Conservation (phyloP, 2,329 filamentous ascomycete genomes). For the Cercospora citrullina region DNA sequence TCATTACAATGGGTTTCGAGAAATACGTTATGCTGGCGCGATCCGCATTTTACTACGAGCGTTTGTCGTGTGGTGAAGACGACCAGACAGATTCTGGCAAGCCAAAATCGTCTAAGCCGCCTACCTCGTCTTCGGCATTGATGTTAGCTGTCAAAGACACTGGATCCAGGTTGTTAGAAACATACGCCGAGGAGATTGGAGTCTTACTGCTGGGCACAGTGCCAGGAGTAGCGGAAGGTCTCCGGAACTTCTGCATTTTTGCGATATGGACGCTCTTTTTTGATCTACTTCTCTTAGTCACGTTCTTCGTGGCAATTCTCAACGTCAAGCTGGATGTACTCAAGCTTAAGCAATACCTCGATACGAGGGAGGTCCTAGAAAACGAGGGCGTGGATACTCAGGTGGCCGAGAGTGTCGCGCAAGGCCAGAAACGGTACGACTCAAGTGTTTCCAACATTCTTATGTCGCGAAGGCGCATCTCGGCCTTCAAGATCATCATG, state of each 20-base stretch:
- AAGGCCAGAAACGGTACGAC: conserved; percentile 62
- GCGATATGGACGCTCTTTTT: conserved; percentile 97
- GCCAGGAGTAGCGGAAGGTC: conserved; percentile 91
- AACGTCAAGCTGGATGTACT: conserved; percentile 99
- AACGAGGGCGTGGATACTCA: conserved; percentile 89
- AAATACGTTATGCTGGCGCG: conserved; percentile 97
- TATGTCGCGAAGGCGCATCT: conserved; percentile 82
- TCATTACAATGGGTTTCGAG: conserved; percentile 98
- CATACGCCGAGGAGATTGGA: conserved; percentile 85
- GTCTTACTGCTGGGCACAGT: conserved; percentile 82
- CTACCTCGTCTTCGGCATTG: conserved; percentile 79
- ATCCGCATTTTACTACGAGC: conserved; percentile 82
- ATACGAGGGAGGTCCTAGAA: conserved; percentile 89
- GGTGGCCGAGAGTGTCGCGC: conserved; percentile 90
- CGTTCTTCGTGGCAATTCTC: conserved; percentile 95
- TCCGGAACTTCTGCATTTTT: conserved; percentile 97
- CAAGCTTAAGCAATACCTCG: conserved; percentile 93
- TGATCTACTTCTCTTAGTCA: conserved; percentile 90
- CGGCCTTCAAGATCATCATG: conserved; percentile 98
- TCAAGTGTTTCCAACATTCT: conserved; percentile 83
- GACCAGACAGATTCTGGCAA: not conserved
- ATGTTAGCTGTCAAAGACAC: conserved; percentile 82
- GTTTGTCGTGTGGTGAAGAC: conserved; percentile 48
- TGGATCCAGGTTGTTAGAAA: conserved; percentile 93
- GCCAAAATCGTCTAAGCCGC: conserved; percentile 21